Evolutionary conservation across 2,329 filamentous ascomycete species (phyloP), one percentile per base, ranked within the genome.

Genomic region (Neoascochyta sp.): DNA sequence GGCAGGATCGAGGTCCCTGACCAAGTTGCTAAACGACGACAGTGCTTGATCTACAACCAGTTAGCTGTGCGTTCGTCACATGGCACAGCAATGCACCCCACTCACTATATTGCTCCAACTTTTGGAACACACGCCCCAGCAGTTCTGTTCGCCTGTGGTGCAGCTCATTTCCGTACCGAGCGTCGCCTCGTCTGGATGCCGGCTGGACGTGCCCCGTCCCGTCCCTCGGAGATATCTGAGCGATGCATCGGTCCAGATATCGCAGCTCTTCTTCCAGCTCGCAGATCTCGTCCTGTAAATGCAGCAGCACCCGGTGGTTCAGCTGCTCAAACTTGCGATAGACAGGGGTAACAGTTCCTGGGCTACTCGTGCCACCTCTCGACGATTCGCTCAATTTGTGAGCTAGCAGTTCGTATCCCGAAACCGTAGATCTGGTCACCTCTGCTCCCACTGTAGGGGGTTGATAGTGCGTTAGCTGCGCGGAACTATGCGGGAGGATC

Each of bases 271-370:
- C 81, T 61, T 95, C 88, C 20, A 94, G 69, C 48, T 90, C 83
- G 16, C 73, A 71, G 11, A 95, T 76, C 57, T 94, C 86, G 53
- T 94, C 87, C 60, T 95, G 89, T 10, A 94, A 70, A 41, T 92
- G 81, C 0, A 95, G 69, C 3, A 95, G 67, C 3, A 94, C 66
- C 3, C 89, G 80, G 56, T 94, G 87, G 49, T 92, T 89, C 11
- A 95, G 66, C 8, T 78, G 74, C 55, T 86, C 81, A 52, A 95
- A 95, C 34, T 81, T 81, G 23, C 89, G 78, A 59, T 94, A 95
- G 36, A 94, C 74, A 1, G 86, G 86, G 7, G 52, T 48, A 6
- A 63, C 29, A 20, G 22, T 19, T 12, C 39, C 50, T 10, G 41
- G 32, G 10, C 37, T 38, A 33, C 35, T 39, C 39, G 46, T 36